phyloP scores from a whole-genome alignment of 2,329 filamentous ascomycete species.

The Hortaea sp. region DNA sequence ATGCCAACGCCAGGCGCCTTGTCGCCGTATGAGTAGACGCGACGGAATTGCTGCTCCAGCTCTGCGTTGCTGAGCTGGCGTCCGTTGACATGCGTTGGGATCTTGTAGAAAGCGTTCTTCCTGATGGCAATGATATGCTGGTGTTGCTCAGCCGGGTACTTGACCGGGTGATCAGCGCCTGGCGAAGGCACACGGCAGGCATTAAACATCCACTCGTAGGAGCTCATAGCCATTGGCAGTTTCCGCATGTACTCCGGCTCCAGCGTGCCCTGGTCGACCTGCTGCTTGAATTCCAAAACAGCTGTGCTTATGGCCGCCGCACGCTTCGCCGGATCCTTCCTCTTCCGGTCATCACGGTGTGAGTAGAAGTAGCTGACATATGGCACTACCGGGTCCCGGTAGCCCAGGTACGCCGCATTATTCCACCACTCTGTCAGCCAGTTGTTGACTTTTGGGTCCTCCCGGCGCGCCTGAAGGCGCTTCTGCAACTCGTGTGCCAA shows the following conservation, averaged over 20 bases:
- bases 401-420: slow-evolving; percentile 78
- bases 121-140: slow-evolving; percentile 83
- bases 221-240: slow-evolving; percentile 94
- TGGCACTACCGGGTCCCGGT: slow-evolving; percentile 90
- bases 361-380: slow-evolving; percentile 99
- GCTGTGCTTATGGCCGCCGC: slow-evolving; percentile 83
- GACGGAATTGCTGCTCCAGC: slow-evolving; percentile 79
- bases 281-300: slow-evolving; percentile 84
- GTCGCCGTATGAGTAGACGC: slow-evolving; percentile 70
- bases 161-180: slow-evolving; percentile 71
- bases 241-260: slow-evolving; percentile 99
- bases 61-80: slow-evolving; percentile 80
- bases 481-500: slow-evolving; percentile 77
- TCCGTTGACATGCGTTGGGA: slow-evolving; percentile 69
- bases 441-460: slow-evolving; percentile 75
- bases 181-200: slow-evolving; percentile 73
- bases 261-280: slow-evolving; percentile 70
- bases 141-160: slow-evolving; percentile 64
- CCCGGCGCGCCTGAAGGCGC: slow-evolving; percentile 67
- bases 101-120: slow-evolving; percentile 97
- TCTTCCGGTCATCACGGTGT: slow-evolving; percentile 81
- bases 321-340: slow-evolving; percentile 81
- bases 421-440: slow-evolving; percentile 99
- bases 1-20: slow-evolving; percentile 66
- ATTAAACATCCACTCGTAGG: slow-evolving; percentile 99